Conservation (phyloP, 306 rosid species). For the Gastrolobium villosum region DNA sequence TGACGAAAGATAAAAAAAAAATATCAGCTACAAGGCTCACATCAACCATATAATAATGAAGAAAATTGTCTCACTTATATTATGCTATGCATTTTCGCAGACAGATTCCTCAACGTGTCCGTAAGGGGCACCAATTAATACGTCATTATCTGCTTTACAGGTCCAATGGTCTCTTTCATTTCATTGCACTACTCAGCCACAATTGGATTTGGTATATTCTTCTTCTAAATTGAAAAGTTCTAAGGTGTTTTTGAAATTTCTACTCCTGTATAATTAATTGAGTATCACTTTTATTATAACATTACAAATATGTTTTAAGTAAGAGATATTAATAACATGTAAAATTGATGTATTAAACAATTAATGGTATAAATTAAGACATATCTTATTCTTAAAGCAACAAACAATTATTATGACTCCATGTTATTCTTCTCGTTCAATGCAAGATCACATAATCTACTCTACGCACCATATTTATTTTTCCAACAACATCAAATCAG, state of each 20-base stretch:
- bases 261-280: background rate
- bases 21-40: background rate
- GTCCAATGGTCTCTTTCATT: slow-evolving; percentile 18
- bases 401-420: no score
- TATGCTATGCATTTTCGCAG: background rate
- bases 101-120: slow-evolving; percentile 38
- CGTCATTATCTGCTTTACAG: background rate
- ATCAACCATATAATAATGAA: background rate
- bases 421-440: no score
- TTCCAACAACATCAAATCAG: no score
- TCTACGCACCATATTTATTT: no score
- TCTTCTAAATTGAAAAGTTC: background rate
- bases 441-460: no score
- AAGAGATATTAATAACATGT: no score
- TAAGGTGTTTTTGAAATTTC: background rate
- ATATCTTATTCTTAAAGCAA: no score
- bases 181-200: background rate
- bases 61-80: background rate
- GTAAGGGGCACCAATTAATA: background rate
- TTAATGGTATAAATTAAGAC: no score
- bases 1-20: background rate
- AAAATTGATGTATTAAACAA: no score
- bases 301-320: no score
- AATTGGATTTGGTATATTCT: background rate
- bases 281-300: no score